These are phyloP conservation scores for Larix kaempferi DNA, from an alignment of 75 land plant species.

Conservation along the genomic window DNA sequence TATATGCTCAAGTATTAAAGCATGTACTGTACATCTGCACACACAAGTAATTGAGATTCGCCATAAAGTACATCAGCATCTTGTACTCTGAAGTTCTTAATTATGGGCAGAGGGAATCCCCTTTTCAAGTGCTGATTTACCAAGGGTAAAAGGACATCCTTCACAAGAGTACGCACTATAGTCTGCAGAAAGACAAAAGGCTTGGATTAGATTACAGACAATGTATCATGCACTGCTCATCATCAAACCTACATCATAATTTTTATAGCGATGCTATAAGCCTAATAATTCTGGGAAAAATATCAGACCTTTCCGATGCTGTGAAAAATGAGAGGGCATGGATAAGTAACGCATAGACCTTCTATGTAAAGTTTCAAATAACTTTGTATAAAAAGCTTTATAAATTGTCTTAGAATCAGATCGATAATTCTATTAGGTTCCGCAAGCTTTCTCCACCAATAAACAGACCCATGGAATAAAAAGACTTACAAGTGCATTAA, in stretches of 20 bases:
- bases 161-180: conserved; percentile 41
- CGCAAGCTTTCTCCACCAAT: too few species aligned
- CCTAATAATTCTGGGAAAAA: background rate
- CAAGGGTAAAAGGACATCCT: conserved; percentile 53
- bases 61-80: conserved; percentile 34
- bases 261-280: background rate
- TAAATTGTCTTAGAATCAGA: too few species aligned
- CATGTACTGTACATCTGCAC: conserved; percentile 38
- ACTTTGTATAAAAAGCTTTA: too few species aligned
- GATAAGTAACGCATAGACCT: background rate
- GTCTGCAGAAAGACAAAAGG: conserved; percentile 31
- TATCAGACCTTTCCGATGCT: background rate
- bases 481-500: too few species aligned
- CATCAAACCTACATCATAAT: background rate
- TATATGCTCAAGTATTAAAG: too few species aligned
- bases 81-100: conserved; percentile 46
- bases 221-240: background rate
- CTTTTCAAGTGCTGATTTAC: conserved; percentile 40
- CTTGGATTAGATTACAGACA: background rate
- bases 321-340: background rate
- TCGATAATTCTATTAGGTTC: too few species aligned
- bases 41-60: conserved; percentile 41
- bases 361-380: background rate
- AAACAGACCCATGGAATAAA: too few species aligned
- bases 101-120: conserved; percentile 66